Evolutionary conservation across 352 stramenopile species (phyloP).

Genomic region (Globisporangium polare): DNA sequence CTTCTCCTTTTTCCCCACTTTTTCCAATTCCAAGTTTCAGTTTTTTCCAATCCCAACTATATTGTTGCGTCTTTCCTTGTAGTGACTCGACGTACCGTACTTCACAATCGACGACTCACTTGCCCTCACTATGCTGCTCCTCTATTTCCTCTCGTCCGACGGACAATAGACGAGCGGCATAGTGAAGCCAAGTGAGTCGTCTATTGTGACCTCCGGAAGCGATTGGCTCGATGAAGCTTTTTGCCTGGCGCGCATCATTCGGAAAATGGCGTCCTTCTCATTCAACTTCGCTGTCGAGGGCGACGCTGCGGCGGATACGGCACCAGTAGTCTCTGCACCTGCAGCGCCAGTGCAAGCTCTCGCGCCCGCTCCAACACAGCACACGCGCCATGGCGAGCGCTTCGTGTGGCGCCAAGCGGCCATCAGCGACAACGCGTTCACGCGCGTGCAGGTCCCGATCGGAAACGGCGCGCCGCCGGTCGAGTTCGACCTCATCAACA

Average conservation of each 20-base stretch:
- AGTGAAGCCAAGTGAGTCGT: too few relatives aligned
- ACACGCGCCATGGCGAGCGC: constrained; percentile 47
- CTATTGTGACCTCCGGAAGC: too few relatives aligned
- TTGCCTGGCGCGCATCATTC: neutral
- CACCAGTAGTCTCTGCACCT: neutral
- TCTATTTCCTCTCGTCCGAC: too few relatives aligned
- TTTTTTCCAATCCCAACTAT: too few relatives aligned
- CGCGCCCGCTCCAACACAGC: constrained; percentile 2
- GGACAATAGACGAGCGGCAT: too few relatives aligned
- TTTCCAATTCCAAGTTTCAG: too few relatives aligned
- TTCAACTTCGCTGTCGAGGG: constrained; percentile 65
- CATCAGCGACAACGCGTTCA: constrained; percentile 19
- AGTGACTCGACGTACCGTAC: too few relatives aligned
- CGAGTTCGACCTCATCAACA: constrained; percentile 65
- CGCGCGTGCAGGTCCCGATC: constrained; percentile 27
- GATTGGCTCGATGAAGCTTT: too few relatives aligned
- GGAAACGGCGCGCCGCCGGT: constrained; percentile 12
- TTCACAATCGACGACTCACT: too few relatives aligned
- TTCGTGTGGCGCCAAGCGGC: constrained; percentile 30
- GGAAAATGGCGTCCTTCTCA: constrained; percentile 37
- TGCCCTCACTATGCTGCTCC: too few relatives aligned
- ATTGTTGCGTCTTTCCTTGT: too few relatives aligned
- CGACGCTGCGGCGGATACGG: constrained; percentile 1
- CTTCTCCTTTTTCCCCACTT: too few relatives aligned
- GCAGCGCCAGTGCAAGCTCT: neutral